These are phyloP conservation scores for Scenedesmus sp. DNA, from an alignment of 163 green algal species.

Conservation along the genomic window DNA sequence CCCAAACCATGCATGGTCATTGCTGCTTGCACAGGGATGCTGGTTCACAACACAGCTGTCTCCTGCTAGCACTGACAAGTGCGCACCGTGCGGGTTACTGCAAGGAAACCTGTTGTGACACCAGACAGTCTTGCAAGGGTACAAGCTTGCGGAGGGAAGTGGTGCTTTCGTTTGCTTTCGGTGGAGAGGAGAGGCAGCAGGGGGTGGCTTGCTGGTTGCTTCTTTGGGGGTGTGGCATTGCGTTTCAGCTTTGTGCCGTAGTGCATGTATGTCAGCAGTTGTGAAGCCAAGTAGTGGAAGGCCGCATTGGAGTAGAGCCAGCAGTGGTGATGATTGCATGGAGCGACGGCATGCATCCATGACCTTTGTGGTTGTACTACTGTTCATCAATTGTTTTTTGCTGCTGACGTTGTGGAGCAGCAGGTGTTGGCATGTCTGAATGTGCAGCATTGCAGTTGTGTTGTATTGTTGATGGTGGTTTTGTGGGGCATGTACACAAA, in stretches of 20 bases:
- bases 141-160: neutral
- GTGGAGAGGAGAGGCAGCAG: neutral
- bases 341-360: too few species aligned
- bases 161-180: neutral
- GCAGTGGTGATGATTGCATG: too few species aligned
- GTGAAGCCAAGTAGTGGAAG: neutral
- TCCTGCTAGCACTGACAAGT: neutral
- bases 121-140: neutral
- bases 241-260: neutral
- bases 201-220: neutral
- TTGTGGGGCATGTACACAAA: neutral
- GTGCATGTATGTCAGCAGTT: neutral
- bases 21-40: neutral
- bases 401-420: neutral
- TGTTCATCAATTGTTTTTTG: neutral
- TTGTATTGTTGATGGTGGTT: neutral
- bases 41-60: neutral
- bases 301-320: too few species aligned
- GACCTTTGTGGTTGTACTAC: neutral
- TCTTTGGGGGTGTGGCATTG: too few species aligned
- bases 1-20: neutral
- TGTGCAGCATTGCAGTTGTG: neutral
- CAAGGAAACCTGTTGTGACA: neutral
- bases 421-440: neutral
- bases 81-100: neutral